Base-by-base conservation (phyloP, 306 rosid species). In the Delonix regia region DNA sequence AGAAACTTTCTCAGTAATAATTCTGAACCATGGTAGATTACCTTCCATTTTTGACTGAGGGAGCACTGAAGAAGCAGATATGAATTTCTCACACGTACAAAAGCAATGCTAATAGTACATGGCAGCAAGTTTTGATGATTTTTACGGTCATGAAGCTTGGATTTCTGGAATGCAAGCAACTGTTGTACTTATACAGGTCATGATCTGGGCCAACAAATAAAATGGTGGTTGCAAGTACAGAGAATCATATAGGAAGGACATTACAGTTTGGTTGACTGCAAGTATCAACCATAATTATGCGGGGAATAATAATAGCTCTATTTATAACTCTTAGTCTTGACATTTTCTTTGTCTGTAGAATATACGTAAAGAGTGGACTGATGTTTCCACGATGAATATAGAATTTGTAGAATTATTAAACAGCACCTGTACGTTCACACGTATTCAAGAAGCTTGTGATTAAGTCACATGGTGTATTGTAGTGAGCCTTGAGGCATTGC, bases 11-110 rank as follows among this genome's bases (percentile, higher is more conserved):
- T 92, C 3, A 83, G 85, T 68, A 91, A 87, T 25, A 89, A 86
- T 88, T 88, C 91, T 11, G 94, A 95, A 85, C 93, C 98, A 51
- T 92, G 99, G 96, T 92, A 87, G 80, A 75, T 61, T 55, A 38
- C 41, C 70, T 38, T 79, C 75, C 53, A 45, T 42, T 38, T 57
- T 53, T 55, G 33, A 61, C 14, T n/a, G 38, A 41, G 53, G 61
- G 72, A 65, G 45, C 74, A 48, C 71, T 62, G 41, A n/a, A 24
- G 74, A 49, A 65, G 38, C 27, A 36, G 9, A 59, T 59, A 34
- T 34, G 48, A 61, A 13, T 25, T 47, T 41, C 36, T 47, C 21
- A 33, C 65, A 9, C 24, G 16, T 4, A 12, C 15, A 18, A 71
- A 42, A 71, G 52, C 73, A 56, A 74, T 61, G 70, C 15, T 42